Conservation (phyloP, 2,329 filamentous ascomycete genomes). For the Cladosporium sphaerospermum region DNA sequence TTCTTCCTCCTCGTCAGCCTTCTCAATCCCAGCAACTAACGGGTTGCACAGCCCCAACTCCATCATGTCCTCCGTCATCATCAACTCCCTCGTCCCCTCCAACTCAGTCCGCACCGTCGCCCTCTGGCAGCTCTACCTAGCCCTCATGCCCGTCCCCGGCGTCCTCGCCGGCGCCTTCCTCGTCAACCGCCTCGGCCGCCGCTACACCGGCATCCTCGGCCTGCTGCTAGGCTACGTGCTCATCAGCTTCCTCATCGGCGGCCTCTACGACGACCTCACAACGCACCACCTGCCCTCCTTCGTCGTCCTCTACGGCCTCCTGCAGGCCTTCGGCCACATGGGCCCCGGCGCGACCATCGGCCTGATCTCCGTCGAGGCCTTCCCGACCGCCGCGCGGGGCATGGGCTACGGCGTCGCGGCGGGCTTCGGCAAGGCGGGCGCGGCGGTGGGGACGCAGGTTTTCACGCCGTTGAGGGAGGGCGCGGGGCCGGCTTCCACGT, state of each 20-base stretch:
- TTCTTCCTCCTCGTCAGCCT: slow-evolving; percentile 4
- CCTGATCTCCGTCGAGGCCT: slow-evolving; percentile 46
- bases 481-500: slow-evolving; percentile 18
- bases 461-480: slow-evolving; percentile 40
- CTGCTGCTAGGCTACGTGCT: slow-evolving; percentile 44
- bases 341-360: slow-evolving; percentile 49
- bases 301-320: slow-evolving; percentile 47
- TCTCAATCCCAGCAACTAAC: slow-evolving; percentile 35
- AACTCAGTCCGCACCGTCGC: slow-evolving; percentile 39
- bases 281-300: slow-evolving; percentile 43
- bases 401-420: slow-evolving; percentile 48
- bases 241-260: slow-evolving; percentile 48
- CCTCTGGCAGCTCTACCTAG: slow-evolving; percentile 45
- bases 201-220: slow-evolving; percentile 47
- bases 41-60: slow-evolving; percentile 20
- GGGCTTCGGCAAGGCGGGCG: slow-evolving; percentile 47
- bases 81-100: slow-evolving; percentile 32
- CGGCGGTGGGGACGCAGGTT: slow-evolving; percentile 46
- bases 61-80: slow-evolving; percentile 40
- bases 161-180: slow-evolving; percentile 46
- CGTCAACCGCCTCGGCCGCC: slow-evolving; percentile 44
- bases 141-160: slow-evolving; percentile 42
- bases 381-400: slow-evolving; percentile 48
- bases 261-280: slow-evolving; percentile 43
- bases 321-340: slow-evolving; percentile 46